Conservation (phyloP, 257 asterid species). For the Capsicum baccatum region DNA sequence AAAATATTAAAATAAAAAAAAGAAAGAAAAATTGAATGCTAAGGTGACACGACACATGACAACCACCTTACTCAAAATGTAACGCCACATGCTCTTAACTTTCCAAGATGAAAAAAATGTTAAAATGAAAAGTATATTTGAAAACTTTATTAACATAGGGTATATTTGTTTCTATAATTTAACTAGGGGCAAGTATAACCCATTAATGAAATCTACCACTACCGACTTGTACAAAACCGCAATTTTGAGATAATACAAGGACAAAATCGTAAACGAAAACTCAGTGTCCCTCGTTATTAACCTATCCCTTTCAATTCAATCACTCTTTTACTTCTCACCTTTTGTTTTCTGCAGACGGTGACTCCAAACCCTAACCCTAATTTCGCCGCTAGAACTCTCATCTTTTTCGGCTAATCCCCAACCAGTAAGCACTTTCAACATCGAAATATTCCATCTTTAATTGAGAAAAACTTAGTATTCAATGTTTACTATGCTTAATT, state of each 20-base stretch:
- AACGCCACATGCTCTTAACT: too few relatives aligned
- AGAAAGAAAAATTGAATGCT: too few relatives aligned
- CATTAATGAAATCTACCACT: background rate
- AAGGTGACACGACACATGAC: too few relatives aligned
- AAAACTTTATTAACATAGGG: too few relatives aligned
- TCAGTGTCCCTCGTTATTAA: background rate
- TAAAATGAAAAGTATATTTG: too few relatives aligned
- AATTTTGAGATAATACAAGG: background rate
- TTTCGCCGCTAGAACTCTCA: slow-evolving; percentile 25
- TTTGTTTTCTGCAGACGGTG: slow-evolving; percentile 39
- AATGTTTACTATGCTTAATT: background rate
- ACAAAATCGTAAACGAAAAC: background rate
- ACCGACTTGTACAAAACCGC: background rate
- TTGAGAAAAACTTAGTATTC: background rate
- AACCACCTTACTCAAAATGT: too few relatives aligned
- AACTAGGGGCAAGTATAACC: too few relatives aligned
- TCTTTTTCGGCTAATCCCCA: background rate
- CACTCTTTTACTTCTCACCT: background rate
- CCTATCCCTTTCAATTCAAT: background rate
- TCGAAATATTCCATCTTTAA: background rate
- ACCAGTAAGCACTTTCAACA: slow-evolving; percentile 31
- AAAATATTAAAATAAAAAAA: too few relatives aligned
- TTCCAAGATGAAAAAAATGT: too few relatives aligned
- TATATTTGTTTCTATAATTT: too few relatives aligned
- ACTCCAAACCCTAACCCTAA: slow-evolving; percentile 42